phyloP scores from a whole-genome alignment of 306 rosid species.

The Astragalus membranaceus region DNA sequence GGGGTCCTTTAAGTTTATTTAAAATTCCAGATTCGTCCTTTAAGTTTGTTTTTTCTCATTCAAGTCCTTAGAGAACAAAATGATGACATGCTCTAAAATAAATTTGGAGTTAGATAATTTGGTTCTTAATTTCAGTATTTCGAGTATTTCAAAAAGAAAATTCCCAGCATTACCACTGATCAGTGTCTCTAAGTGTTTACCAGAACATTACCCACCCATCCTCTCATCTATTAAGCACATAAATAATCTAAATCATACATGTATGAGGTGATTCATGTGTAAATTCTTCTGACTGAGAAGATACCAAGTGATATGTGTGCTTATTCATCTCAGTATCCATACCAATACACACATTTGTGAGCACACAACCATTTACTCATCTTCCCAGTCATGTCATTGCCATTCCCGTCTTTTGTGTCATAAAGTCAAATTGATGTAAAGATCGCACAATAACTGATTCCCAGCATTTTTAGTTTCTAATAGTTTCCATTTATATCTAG shows the following conservation, averaged over 20 bases:
- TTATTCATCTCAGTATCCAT: background rate
- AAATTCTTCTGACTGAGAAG: background rate
- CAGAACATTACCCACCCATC: background rate
- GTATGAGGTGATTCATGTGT: background rate
- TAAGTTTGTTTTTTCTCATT: no score
- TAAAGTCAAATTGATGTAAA: background rate
- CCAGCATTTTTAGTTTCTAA: background rate
- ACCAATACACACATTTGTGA: background rate
- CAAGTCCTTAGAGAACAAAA: no score
- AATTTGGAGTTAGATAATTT: no score
- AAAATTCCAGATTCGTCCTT: no score
- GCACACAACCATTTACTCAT: background rate
- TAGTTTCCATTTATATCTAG: background rate
- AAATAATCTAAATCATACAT: background rate
- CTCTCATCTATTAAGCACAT: constrained; percentile 6
- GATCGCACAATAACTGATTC: constrained; percentile 1
- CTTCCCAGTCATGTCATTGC: constrained; percentile 5
- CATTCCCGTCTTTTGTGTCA: background rate
- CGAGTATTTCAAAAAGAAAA: no score
- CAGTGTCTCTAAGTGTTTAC: background rate
- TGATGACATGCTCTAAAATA: no score
- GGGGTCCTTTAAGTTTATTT: no score
- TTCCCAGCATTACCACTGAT: background rate
- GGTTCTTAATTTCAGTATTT: no score
- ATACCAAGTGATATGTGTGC: background rate